Evolutionary conservation across 208 protist species (phyloP), one percentile per base, ranked within the genome.

Genomic region (Leishmania lainsoni): DNA sequence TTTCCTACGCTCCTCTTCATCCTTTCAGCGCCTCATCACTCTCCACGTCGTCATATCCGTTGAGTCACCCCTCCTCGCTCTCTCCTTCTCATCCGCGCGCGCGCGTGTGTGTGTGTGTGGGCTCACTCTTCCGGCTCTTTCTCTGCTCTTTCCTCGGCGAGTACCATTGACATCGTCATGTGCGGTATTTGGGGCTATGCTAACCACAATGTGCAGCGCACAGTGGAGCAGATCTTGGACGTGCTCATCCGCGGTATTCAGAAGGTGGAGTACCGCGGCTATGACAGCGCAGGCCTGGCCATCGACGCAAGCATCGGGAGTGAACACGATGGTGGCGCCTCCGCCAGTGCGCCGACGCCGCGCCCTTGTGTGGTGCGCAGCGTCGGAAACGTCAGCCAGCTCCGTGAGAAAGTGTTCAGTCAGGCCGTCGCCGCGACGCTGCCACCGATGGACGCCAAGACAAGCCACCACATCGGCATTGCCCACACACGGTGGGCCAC

Each of bases 401-500:
- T 98, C 20, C 86, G 89, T n/a, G 82, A 85, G 26, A 82, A 84
- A 26, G 88, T 90, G n/a, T 85, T 90, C 75, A 81, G 79, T 54
- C 39, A 54, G 10, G 84, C 81, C 12, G 75, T 87, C 8, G 71
- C 66, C 29, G 75, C 73, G 0, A 61, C 73, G 48, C 82, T 95
- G 65, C 74, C 80, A 20, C 76, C 74, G 72, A 75, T 95, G 79
- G 83, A 92, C 52, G 88, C 80, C 1, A 39, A 29, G 39, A 76
- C 90, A 59, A 79, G 71, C 20, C 70, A 87, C 80, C 88, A 94
- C 79, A 72, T 95, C 48, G 97, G 94, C 48, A 97, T 99, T 75
- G 98, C 94, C 6, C 98, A 99, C 89, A 99, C 99, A 3, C 93
- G 99, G 76, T 99, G 99, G 99, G 98, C 99, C 10, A 99, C 99